These are phyloP conservation scores for Neofusicoccum umdonicola DNA, from an alignment of 2,329 filamentous ascomycete genomes.

Conservation along the genomic window DNA sequence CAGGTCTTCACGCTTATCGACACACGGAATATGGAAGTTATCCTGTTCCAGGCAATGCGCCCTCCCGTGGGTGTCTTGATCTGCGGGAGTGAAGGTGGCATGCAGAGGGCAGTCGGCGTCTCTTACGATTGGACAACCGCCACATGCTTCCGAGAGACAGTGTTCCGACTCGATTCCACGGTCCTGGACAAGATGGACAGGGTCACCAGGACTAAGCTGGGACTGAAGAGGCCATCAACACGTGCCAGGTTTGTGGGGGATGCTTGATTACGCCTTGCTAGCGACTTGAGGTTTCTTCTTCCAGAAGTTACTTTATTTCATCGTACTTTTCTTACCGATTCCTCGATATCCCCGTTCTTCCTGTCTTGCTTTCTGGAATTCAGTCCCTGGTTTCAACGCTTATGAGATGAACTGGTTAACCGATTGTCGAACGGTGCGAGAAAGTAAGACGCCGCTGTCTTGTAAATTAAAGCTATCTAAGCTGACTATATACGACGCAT, in stretches of 20 bases:
- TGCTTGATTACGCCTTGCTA: neutral
- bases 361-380: no score
- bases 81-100: slow-evolving; percentile 46
- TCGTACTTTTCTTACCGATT: no score
- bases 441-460: no score
- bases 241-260: neutral
- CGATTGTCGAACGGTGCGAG: no score
- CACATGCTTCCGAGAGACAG: slow-evolving; percentile 45
- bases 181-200: slow-evolving; percentile 37
- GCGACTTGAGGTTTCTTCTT: no score
- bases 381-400: no score
- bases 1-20: slow-evolving; percentile 41
- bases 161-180: slow-evolving; percentile 42
- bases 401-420: no score
- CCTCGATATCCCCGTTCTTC: no score
- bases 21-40: slow-evolving; percentile 45
- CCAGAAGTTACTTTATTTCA: no score
- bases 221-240: slow-evolving; percentile 22
- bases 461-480: no score
- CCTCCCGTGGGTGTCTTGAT: slow-evolving; percentile 45
- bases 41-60: slow-evolving; percentile 38
- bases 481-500: no score
- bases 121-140: slow-evolving; percentile 46
- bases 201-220: slow-evolving; percentile 32
- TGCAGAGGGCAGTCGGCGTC: slow-evolving; percentile 47